Evolutionary conservation across 2,329 filamentous ascomycete genomes (phyloP), one percentile per base, ranked within the genome.

Genomic region (Alternaria consortialis): DNA sequence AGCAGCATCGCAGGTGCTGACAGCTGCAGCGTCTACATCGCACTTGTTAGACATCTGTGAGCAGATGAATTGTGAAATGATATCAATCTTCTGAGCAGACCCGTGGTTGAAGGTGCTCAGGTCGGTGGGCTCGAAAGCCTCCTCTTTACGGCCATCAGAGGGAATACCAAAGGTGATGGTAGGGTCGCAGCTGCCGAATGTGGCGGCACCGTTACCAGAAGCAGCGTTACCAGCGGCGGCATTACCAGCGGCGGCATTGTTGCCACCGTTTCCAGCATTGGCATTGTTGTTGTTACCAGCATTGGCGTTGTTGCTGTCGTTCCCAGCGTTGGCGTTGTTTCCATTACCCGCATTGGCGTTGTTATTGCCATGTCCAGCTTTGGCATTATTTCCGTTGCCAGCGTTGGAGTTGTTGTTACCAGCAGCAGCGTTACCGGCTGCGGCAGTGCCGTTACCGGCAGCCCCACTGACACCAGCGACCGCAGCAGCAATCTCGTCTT

Each of bases 401-500:
- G 36, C 36, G 17, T 34, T 34, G 25, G 29, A 17, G 11, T 53
- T 23, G 5, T 42, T 43, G 27, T 20, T n/a, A 44, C 20, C 20
- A 20, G 20, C 71, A 62, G 36, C 51, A 23, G 46, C 46, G 3
- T 53, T 71, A 63, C 39, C 53, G n/a, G 46, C 46, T 17, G 29
- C 37, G 23, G 46, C 55, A 42, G 34, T 54, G 39, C 31, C 32
- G 37, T 50, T 50, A 29, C 50, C 17, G 13, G 50, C 36, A 40
- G 36, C 25, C 23, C 25, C 72, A 66, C 70, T 62, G 23, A 79
- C 72, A 66, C 70, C 63, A 27, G 79, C 78, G 36, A 84, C 83
- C 5, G 84, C 85, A 8, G 82, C 80, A 11, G 75, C 67, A 62
- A 87, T 83, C 74, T 88, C 85, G 4, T 78, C 84, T 12, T 80